These are phyloP conservation scores for Suhomyces bolitotheri DNA, from an alignment of 1,139 yeast species.

Conservation along the genomic window DNA sequence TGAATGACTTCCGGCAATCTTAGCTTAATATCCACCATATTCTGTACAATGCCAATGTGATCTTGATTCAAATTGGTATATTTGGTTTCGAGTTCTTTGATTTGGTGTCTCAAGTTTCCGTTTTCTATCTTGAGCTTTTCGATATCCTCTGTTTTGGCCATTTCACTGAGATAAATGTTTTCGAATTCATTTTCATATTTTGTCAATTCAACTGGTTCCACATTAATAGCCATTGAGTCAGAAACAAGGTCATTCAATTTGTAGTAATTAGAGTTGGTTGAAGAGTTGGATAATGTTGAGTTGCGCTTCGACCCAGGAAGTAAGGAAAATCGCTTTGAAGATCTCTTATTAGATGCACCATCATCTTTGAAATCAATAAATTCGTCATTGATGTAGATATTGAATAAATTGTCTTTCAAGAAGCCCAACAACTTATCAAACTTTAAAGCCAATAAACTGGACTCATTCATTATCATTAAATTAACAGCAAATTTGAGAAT, in stretches of 20 bases:
- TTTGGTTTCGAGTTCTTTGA: constrained; percentile 70
- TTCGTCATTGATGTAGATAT: constrained; percentile 56
- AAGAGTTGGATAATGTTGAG: constrained; percentile 11
- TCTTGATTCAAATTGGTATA: constrained; percentile 73
- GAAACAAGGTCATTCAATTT: constrained; percentile 71
- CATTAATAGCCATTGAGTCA: constrained; percentile 72
- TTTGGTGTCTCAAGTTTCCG: constrained; percentile 71
- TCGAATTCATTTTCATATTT: constrained; percentile 74
- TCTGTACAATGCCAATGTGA: constrained; percentile 54
- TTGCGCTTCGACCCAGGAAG: constrained; percentile 22
- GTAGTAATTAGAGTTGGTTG: constrained; percentile 37
- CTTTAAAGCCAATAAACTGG: constrained; percentile 55
- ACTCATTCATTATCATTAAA: constrained; percentile 67
- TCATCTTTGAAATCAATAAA: constrained; percentile 27
- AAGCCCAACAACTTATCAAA: constrained; percentile 77
- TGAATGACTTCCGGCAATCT: constrained; percentile 60
- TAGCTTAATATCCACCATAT: constrained; percentile 43
- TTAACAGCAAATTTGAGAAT: constrained; percentile 79
- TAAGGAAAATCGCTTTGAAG: constrained; percentile 22
- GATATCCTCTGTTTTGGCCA: constrained; percentile 67
- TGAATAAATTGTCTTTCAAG: constrained; percentile 77
- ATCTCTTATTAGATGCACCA: constrained; percentile 13
- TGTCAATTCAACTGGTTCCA: constrained; percentile 69
- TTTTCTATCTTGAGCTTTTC: constrained; percentile 64
- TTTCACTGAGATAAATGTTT: constrained; percentile 69